phyloP scores from a whole-genome alignment of 116 monocot genomes.

The Dioscorea cayenensis region DNA sequence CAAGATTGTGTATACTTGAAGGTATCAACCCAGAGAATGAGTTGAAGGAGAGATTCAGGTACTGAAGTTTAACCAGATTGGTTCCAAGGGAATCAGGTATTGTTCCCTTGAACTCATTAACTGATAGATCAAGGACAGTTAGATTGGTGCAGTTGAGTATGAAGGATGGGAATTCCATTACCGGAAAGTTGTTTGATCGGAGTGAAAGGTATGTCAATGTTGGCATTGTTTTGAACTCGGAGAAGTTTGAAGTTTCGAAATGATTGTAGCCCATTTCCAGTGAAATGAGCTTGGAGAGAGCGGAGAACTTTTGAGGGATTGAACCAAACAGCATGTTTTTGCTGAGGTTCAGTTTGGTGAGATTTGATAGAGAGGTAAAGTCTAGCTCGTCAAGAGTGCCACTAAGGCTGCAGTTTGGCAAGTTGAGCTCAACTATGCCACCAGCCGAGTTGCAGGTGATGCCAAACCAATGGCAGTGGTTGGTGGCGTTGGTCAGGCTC shows the following conservation, averaged over 20 bases:
- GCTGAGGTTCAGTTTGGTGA: neutral
- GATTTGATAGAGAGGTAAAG: conserved; percentile 1
- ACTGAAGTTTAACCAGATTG: too few relatives aligned
- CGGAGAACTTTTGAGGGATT: neutral
- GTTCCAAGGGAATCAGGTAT: too few relatives aligned
- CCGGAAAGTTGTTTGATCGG: too few relatives aligned
- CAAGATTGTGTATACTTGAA: conserved; percentile 24
- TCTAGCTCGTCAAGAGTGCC: conserved; percentile 3
- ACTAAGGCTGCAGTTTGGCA: conserved; percentile 11
- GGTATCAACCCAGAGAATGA: neutral
- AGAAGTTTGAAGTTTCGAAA: neutral
- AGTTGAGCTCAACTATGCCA: conserved; percentile 13
- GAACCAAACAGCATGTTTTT: neutral
- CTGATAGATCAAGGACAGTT: neutral
- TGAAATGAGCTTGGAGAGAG: neutral
- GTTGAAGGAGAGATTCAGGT: too few relatives aligned
- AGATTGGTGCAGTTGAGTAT: too few relatives aligned
- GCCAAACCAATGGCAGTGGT: conserved; percentile 37
- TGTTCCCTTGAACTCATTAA: neutral
- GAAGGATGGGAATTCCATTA: too few relatives aligned
- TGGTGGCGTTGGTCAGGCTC: conserved; percentile 17
- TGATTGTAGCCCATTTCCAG: neutral
- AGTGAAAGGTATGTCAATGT: too few relatives aligned
- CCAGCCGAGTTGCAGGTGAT: conserved; percentile 29
- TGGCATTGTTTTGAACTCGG: too few relatives aligned